Conservation (phyloP, 2,329 filamentous ascomycete genomes). For the Xylariales sp. region DNA sequence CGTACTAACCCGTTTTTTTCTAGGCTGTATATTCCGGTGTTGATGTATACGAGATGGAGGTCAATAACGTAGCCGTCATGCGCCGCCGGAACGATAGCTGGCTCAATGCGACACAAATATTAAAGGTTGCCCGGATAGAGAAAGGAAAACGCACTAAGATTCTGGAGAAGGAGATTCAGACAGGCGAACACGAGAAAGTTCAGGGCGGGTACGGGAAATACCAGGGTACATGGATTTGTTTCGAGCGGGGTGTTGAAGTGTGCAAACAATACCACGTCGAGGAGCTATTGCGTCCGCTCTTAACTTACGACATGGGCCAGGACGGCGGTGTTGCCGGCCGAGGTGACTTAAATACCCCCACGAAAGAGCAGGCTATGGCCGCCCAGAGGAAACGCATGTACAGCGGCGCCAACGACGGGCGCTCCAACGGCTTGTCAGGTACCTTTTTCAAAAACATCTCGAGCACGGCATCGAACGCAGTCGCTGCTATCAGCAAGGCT, state of each 20-base stretch:
- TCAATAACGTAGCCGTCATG: conserved; percentile 94
- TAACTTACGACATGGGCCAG: conserved; percentile 84
- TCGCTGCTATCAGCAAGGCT: conserved; percentile 96
- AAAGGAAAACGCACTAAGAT: conserved; percentile 99
- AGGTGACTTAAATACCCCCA: conserved; percentile 89
- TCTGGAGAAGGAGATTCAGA: conserved; percentile 96
- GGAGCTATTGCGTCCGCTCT: conserved; percentile 76
- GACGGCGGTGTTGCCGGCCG: conserved; percentile 78
- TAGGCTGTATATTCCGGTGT: conserved; percentile 93
- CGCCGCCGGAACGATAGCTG: conserved; percentile 93
- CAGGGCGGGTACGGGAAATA: conserved; percentile 99
- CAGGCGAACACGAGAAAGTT: conserved; percentile 97
- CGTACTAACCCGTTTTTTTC: conserved; percentile 36
- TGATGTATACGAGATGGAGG: conserved; percentile 98
- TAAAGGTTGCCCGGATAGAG: conserved; percentile 96
- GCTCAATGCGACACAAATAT: conserved; percentile 97
- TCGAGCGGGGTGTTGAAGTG: conserved; percentile 90
- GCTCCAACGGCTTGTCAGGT: conserved; percentile 75
- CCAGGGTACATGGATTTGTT: conserved; percentile 98
- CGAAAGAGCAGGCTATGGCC: conserved; percentile 98
- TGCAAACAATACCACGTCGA: conserved; percentile 85
- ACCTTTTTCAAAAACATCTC: conserved; percentile 99
- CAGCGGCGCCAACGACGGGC: conserved; percentile 76
- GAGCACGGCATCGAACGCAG: conserved; percentile 88
- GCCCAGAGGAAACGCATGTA: conserved; percentile 94